Evolutionary conservation across 2,329 filamentous ascomycete species (phyloP).

Genomic region (Botrytis medusae): DNA sequence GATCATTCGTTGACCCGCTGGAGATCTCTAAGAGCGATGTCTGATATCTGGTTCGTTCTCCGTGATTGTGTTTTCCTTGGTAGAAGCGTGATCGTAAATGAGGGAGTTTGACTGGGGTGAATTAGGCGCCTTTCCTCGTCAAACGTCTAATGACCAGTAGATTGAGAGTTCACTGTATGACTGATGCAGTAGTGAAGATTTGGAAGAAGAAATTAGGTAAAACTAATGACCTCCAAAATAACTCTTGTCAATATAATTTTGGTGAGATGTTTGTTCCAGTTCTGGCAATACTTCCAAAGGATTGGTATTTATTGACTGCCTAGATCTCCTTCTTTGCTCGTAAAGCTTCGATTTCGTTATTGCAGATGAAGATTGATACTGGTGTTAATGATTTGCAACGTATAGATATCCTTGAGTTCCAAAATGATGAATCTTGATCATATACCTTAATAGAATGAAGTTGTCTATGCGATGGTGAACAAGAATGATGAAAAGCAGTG

Average conservation of each 20-base stretch:
- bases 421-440: conserved; percentile 23
- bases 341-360: neutral
- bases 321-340: neutral
- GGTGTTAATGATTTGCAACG: neutral
- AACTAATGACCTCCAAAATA: neutral
- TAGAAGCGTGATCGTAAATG: conserved; percentile 1
- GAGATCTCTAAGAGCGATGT: neutral
- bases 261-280: neutral
- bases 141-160: conserved; percentile 8
- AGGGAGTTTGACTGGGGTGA: neutral
- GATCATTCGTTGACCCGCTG: neutral
- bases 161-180: neutral
- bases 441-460: conserved; percentile 28
- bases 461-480: conserved; percentile 35
- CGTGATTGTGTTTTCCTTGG: neutral
- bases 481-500: conserved; percentile 25
- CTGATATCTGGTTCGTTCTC: conserved; percentile 11
- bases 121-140: conserved; percentile 7
- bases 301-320: neutral
- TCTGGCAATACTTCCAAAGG: neutral
- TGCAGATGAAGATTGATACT: neutral
- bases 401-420: neutral
- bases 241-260: neutral
- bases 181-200: neutral
- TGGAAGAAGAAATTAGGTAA: neutral